Evolutionary conservation across 306 rosid genomes (phyloP).

Genomic region (Fagus crenata): DNA sequence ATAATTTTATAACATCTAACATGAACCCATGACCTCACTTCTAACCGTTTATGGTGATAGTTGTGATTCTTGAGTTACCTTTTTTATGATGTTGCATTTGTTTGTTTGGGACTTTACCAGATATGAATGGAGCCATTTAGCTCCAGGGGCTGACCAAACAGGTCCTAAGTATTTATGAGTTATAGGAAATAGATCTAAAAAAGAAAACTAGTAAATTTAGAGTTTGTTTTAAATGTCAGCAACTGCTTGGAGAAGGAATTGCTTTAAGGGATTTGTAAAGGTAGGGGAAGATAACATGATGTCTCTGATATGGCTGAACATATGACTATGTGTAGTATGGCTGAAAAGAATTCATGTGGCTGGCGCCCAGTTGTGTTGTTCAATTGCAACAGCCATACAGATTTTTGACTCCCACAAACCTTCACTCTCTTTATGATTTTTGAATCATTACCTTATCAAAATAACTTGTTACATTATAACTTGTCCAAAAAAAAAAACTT

Average conservation of each 20-base stretch:
- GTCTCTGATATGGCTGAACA: not conserved
- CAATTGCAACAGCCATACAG: not conserved
- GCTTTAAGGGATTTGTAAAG: not conserved
- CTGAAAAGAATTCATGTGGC: not conserved
- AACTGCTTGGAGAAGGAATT: not conserved
- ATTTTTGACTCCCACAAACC: not conserved
- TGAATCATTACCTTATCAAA: not conserved
- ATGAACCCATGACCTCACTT: slow-evolving; percentile 4
- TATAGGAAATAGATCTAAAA: not conserved
- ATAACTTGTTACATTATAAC: slow-evolving; percentile 1
- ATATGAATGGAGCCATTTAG: not conserved
- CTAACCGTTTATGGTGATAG: not conserved
- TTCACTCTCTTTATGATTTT: not conserved
- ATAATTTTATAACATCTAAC: not conserved
- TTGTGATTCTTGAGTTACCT: not conserved
- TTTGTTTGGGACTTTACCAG: not conserved
- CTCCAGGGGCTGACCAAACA: not conserved
- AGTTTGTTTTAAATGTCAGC: not conserved
- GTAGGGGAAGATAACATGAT: slow-evolving; percentile 1
- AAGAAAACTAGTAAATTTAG: not conserved
- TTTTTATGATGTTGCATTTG: not conserved
- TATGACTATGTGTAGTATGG: not conserved
- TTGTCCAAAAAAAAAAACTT: not conserved
- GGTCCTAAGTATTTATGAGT: not conserved
- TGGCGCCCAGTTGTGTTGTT: not conserved